Percentiles rank a stretch among this genome's conserved stretches.
Evolutionary conservation across 176 grass and related monocot genomes (phyloP).

Genomic region (Hordeum vulgare): MorexV3_pseudomolecules_assembly NC_058519.1:186483081-186483580

Average conservation of each 20-base stretch:
- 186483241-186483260: slow-evolving; percentile 61
- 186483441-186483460: not conserved
- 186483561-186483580: not conserved
- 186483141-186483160: slow-evolving; percentile 67
- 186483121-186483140: slow-evolving; percentile 55
- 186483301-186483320: not conserved
- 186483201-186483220: slow-evolving; percentile 49
- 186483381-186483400: slow-evolving; percentile 39
- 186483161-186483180: slow-evolving; percentile 56
- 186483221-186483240: slow-evolving; percentile 78
- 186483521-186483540: not conserved
- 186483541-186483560: not conserved
- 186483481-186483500: slow-evolving; percentile 11
- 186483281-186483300: slow-evolving; percentile 9
- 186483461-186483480: not conserved
- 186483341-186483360: not conserved
- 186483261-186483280: slow-evolving; percentile 41
- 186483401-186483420: not conserved
- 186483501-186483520: slow-evolving; percentile 27
- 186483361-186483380: slow-evolving; percentile 8
- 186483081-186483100: slow-evolving; percentile 82
- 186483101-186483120: slow-evolving; percentile 63
- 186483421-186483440: not conserved
- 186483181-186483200: slow-evolving; percentile 40
- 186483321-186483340: slow-evolving; percentile 21